These are phyloP conservation scores for Fusarium sp. DNA, from an alignment of 2,329 filamentous ascomycete species.

Conservation along the genomic window DNA sequence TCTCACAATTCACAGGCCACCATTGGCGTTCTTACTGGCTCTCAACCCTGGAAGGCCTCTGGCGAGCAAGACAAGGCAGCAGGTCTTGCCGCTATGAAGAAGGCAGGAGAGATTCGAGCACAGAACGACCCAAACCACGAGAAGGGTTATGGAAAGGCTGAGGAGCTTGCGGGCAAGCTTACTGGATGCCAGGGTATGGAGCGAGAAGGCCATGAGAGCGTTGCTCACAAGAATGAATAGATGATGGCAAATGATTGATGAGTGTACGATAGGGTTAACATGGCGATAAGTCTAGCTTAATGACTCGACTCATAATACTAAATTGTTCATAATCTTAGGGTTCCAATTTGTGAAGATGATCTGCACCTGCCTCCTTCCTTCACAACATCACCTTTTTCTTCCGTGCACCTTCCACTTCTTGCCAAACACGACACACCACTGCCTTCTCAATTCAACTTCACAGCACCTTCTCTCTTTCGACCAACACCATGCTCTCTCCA, in stretches of 20 bases:
- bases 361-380: not conserved
- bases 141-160: conserved; percentile 70
- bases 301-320: not conserved
- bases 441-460: not conserved
- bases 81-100: conserved; percentile 71
- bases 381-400: not conserved
- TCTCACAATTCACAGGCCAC: conserved; percentile 55
- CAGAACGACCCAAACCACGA: conserved; percentile 60
- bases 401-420: not conserved
- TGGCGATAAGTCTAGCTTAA: not conserved
- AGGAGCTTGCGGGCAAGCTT: conserved; percentile 72
- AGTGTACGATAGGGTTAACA: conserved; percentile 20
- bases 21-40: conserved; percentile 71
- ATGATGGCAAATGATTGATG: not conserved
- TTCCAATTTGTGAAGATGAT: no score
- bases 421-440: not conserved
- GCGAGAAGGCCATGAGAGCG: conserved; percentile 67
- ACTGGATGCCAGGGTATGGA: conserved; percentile 78
- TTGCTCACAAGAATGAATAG: conserved; percentile 48
- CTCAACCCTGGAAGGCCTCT: conserved; percentile 70
- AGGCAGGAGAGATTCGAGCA: conserved; percentile 64
- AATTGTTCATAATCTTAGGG: not conserved
- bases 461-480: not conserved
- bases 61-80: conserved; percentile 73
- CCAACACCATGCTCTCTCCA: not conserved